Evolutionary conservation across 805 yeast species (phyloP), one percentile per base, ranked within the genome.

Genomic region (Starmerella asiatica): DNA sequence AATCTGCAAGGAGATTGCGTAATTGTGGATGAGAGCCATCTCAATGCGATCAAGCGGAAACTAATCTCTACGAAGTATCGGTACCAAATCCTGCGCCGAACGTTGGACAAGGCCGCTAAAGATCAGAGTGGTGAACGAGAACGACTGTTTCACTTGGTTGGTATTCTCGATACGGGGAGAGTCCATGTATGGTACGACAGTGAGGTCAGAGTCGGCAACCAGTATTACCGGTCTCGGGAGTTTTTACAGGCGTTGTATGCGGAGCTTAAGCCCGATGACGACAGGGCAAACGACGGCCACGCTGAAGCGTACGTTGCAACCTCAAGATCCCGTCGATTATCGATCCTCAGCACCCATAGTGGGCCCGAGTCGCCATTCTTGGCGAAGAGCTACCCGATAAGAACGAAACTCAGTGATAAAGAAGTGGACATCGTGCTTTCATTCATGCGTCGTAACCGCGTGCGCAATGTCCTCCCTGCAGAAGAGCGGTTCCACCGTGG

Each of bases 401-500:
- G 47, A 15, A 46, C 47, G 32, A 60, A 60, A 37, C 54, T 60
- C 21, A 50, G 56, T 5, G 64, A 60, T 38, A 48, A 56, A 16
- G 64, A 60, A 32, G 54, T 58, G 4, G 61, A 58, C 14, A 39
- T 47, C 0, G 56, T 59, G 5, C 32, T 42, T 27, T 42, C 48
- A 18, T 59, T 53, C 52, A 41, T 60, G 35, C 47, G 53, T 14
- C 52, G 54, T 11, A 52, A 53, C 40, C 50, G 54, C 3, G 54
- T 56, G 19, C 60, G 56, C 32, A 58, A 57, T 33, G 46, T 59
- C 29, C 52, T 61, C 31, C 53, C 48, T 4, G 57, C 59, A 11
- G 64, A 60, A 37, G 64, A 60, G 40, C 40, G 51, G n/a, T 50
- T 60, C 24, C 63, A 57, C 29, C 40, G 64, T 14, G 59, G 54